These are phyloP conservation scores for Torulaspora microellipsoides DNA, from an alignment of 805 yeast genomes.

Conservation along the genomic window DNA sequence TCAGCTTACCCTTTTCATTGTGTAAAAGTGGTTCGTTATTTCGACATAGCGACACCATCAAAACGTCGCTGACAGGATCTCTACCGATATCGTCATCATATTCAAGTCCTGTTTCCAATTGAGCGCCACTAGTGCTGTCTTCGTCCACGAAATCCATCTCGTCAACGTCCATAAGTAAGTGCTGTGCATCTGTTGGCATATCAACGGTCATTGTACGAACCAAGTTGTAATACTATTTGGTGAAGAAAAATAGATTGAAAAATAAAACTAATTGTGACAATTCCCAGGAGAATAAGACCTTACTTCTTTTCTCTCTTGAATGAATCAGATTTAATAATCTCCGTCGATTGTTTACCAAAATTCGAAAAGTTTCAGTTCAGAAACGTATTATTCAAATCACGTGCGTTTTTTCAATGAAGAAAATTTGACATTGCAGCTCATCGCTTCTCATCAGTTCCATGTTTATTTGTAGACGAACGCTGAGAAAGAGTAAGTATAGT, in stretches of 20 bases:
- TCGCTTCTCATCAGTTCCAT: slow-evolving; percentile 3
- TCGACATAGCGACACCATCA: slow-evolving; percentile 17
- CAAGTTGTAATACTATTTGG: too few species aligned
- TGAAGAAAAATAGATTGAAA: not conserved
- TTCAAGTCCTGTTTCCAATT: slow-evolving; percentile 15
- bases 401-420: not conserved
- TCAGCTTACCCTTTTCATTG: slow-evolving; percentile 26
- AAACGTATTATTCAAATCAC: too few species aligned
- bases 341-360: too few species aligned
- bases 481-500: too few species aligned
- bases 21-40: slow-evolving; percentile 13
- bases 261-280: not conserved
- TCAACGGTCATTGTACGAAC: slow-evolving; percentile 6
- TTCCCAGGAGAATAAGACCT: not conserved
- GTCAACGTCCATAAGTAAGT: slow-evolving; percentile 29
- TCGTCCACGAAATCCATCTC: slow-evolving; percentile 24
- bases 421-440: slow-evolving; percentile 16
- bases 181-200: slow-evolving; percentile 3
- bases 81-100: slow-evolving; percentile 23
- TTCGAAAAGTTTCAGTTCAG: too few species aligned
- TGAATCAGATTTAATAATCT: too few species aligned
- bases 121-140: slow-evolving; percentile 12
- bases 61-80: slow-evolving; percentile 24
- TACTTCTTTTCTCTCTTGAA: too few species aligned
- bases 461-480: not conserved